Percentiles rank a stretch among this genome's conserved stretches.
phyloP scores from a whole-genome alignment of 2,329 filamentous ascomycete genomes.

The Pseudogymnoascus sp. region DNA sequence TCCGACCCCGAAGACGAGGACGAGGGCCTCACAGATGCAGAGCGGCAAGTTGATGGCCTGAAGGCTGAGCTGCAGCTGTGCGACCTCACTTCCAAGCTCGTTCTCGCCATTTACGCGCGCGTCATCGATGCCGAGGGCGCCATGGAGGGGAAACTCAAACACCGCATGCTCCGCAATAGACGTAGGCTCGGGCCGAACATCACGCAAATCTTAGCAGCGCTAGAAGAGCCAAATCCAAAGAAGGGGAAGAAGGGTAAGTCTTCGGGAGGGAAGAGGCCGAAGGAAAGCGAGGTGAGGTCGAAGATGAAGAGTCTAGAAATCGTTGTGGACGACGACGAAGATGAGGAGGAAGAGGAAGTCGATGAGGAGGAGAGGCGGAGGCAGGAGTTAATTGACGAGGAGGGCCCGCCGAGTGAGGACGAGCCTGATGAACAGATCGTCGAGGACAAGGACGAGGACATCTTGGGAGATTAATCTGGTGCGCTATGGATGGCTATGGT shows the following conservation, averaged over 20 bases:
- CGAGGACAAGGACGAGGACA: constrained; percentile 37
- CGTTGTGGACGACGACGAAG: constrained; percentile 25
- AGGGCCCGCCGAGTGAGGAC: constrained; percentile 40
- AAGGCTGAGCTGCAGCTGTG: constrained; percentile 80
- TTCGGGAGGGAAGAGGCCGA: constrained; percentile 35
- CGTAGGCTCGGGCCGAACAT: constrained; percentile 75
- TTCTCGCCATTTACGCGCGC: constrained; percentile 68
- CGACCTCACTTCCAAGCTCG: constrained; percentile 75
- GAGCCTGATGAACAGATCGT: constrained; percentile 52
- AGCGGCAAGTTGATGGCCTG: constrained; percentile 58
- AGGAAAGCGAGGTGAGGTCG: constrained; percentile 19
- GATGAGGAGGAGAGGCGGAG: constrained; percentile 29
- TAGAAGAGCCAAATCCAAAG: constrained; percentile 61
- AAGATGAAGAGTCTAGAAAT: constrained; percentile 22
- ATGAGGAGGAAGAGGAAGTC: constrained; percentile 22
- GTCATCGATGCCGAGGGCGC: constrained; percentile 61
- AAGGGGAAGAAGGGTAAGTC: constrained; percentile 29
- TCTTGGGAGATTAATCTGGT: constrained; percentile 1
- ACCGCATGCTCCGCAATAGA: constrained; percentile 71
- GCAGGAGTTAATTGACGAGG: constrained; percentile 32
- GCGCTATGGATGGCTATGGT: neutral
- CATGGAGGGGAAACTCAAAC: constrained; percentile 56
- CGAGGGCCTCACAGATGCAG: constrained; percentile 45
- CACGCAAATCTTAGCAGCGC: constrained; percentile 67
- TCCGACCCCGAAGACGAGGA: constrained; percentile 53